A percentile compares a stretch with the other conserved stretches of the same genome.
These are phyloP conservation scores for Fusarium sp. DNA, from an alignment of 2,329 filamentous ascomycete genomes.

Conservation along the genomic window DNA sequence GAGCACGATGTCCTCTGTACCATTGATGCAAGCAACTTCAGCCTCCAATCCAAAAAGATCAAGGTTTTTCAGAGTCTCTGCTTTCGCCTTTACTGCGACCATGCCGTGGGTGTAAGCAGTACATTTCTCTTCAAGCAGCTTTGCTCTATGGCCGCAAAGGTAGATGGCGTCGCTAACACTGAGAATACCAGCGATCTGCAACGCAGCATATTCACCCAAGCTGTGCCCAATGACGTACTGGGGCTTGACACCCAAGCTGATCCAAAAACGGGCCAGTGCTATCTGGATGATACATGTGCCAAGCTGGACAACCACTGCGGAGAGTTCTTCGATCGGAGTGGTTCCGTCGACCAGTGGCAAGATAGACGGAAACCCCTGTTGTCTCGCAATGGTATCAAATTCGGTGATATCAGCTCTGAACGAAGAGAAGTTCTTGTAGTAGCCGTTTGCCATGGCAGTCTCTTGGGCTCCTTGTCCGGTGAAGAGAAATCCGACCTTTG, in stretches of 20 bases:
- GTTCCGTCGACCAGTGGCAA: background rate
- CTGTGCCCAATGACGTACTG: slow-evolving; percentile 64
- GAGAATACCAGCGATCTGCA: slow-evolving; percentile 73
- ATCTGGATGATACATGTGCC: slow-evolving; percentile 10
- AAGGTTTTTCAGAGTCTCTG: background rate
- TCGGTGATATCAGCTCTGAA: background rate
- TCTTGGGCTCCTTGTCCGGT: slow-evolving; percentile 5
- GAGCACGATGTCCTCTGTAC: slow-evolving; percentile 1
- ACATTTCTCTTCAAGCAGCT: background rate
- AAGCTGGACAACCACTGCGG: background rate
- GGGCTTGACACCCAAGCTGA: slow-evolving; percentile 56
- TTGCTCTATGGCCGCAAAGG: slow-evolving; percentile 64
- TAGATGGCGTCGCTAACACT: slow-evolving; percentile 72
- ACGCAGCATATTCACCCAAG: slow-evolving; percentile 54
- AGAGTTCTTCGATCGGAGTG: fast-evolving
- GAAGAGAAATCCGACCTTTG: background rate
- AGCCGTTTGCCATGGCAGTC: slow-evolving; percentile 1
- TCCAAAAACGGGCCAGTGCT: slow-evolving; percentile 51
- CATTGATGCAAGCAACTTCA: background rate
- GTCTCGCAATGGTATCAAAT: background rate
- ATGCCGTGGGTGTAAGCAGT: slow-evolving; percentile 23
- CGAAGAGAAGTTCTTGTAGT: slow-evolving; percentile 1
- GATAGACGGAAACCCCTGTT: background rate
- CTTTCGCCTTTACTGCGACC: background rate
- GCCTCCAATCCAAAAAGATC: background rate